Conservation (phyloP, 306 rosid genomes). For the Morella rubra region DNA sequence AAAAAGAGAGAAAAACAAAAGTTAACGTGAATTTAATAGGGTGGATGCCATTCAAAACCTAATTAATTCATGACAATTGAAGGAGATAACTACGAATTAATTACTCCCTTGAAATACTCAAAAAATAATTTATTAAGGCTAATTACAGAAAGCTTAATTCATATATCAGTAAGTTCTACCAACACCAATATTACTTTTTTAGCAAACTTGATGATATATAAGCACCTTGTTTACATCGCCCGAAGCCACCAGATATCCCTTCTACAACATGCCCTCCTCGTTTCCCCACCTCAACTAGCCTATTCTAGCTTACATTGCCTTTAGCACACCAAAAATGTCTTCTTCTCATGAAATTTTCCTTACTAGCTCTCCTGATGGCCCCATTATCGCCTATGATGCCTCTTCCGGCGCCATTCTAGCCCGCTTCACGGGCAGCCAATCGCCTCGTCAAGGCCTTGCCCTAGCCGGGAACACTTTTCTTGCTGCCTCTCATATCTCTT, state of each 20-base stretch:
- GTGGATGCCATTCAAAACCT: not conserved
- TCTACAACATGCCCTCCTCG: conserved; percentile 21
- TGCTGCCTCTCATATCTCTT: conserved; percentile 57
- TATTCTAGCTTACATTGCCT: not conserved
- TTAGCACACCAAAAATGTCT: conserved; percentile 30
- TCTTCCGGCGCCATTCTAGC: conserved; percentile 39
- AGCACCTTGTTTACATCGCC: conserved; percentile 46
- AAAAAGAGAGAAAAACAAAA: not conserved
- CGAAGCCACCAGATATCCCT: conserved; percentile 1
- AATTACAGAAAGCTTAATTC: not conserved
- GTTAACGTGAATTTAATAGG: not conserved
- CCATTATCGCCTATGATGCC: conserved; percentile 49
- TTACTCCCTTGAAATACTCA: not conserved
- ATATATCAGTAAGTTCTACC: not conserved
- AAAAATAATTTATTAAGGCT: not conserved
- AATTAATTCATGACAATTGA: not conserved
- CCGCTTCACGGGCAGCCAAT: conserved; percentile 42
- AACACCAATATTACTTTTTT: not conserved
- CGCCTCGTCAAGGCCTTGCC: conserved; percentile 52
- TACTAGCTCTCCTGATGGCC: conserved; percentile 60
- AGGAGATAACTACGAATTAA: no score
- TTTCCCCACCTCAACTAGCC: conserved; percentile 3
- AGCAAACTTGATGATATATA: conserved; percentile 18
- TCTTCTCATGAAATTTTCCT: conserved; percentile 53
- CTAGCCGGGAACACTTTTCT: conserved; percentile 36